These are phyloP conservation scores for Daldinia childiae DNA, from an alignment of 495 filamentous ascomycete species.

Conservation along the genomic window DNA sequence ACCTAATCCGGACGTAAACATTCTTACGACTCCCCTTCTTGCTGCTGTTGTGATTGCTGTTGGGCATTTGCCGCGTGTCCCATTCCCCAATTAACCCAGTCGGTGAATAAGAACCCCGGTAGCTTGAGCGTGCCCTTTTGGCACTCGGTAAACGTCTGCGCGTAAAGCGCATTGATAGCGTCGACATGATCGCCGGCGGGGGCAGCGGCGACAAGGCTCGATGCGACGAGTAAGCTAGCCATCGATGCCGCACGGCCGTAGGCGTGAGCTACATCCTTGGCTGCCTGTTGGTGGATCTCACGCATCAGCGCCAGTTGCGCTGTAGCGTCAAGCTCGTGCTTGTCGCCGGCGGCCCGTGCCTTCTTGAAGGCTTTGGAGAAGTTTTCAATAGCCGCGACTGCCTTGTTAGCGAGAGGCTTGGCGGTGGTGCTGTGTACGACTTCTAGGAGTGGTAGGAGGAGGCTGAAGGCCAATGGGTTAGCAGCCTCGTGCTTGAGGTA, in stretches of 20 bases:
- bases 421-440: constrained; percentile 65
- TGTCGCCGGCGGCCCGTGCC: constrained; percentile 48
- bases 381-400: constrained; percentile 70
- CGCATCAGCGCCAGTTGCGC: constrained; percentile 66
- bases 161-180: constrained; percentile 52
- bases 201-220: constrained; percentile 51
- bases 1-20: not conserved
- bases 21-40: not conserved
- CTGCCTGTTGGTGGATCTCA: constrained; percentile 76
- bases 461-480: constrained; percentile 69
- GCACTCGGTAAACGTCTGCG: constrained; percentile 56
- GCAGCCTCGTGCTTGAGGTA: constrained; percentile 82
- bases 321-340: constrained; percentile 46
- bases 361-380: constrained; percentile 78
- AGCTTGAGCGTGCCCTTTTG: constrained; percentile 57
- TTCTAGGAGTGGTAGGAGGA: constrained; percentile 69
- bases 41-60: not conserved
- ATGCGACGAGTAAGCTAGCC: constrained; percentile 59
- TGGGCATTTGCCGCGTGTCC: constrained; percentile 51
- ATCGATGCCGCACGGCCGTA: constrained; percentile 60
- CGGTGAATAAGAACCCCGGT: constrained; percentile 59
- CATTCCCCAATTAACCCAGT: constrained; percentile 68
- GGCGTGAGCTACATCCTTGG: constrained; percentile 62
- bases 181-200: constrained; percentile 36
- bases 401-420: constrained; percentile 78